A percentile compares a stretch with the other conserved stretches of the same genome.
Conservation (phyloP, 2,329 filamentous ascomycete genomes). For the Passalora sequoiae region DNA sequence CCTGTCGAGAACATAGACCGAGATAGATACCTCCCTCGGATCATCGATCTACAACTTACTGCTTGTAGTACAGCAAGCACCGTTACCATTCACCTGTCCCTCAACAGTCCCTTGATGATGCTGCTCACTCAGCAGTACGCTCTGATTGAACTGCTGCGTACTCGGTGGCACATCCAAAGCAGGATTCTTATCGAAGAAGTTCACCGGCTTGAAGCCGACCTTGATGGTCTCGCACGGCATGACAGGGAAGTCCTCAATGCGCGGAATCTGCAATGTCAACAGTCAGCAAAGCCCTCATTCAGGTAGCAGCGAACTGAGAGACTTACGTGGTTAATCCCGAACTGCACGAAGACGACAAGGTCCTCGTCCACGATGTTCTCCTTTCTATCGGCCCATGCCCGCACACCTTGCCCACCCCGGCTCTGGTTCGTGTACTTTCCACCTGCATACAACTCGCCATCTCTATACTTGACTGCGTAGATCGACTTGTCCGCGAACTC, state of each 20-base stretch:
- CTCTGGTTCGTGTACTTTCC: slow-evolving; percentile 54
- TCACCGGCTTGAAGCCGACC: slow-evolving; percentile 54
- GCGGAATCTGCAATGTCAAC: slow-evolving; percentile 37
- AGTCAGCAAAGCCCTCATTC: slow-evolving; percentile 2
- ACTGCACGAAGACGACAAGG: slow-evolving; percentile 54
- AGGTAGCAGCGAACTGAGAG: not conserved
- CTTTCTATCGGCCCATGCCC: slow-evolving; percentile 46
- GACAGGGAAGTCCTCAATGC: slow-evolving; percentile 55
- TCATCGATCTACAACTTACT: slow-evolving; percentile 6
- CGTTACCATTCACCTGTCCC: slow-evolving; percentile 3
- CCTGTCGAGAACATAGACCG: no score
- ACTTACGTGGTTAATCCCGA: slow-evolving; percentile 50
- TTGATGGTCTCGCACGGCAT: slow-evolving; percentile 57
- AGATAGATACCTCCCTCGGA: no score
- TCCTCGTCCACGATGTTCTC: slow-evolving; percentile 50
- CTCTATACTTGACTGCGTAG: slow-evolving; percentile 54
- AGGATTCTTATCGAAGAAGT: slow-evolving; percentile 57
- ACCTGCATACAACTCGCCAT: slow-evolving; percentile 56
- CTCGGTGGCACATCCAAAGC: slow-evolving; percentile 51
- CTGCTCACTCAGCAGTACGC: slow-evolving; percentile 9
- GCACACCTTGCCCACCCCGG: slow-evolving; percentile 46
- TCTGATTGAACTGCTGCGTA: slow-evolving; percentile 12
- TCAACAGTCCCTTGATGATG: slow-evolving; percentile 8
- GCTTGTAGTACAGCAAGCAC: slow-evolving; percentile 6
- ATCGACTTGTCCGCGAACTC: slow-evolving; percentile 56